Conservation (phyloP, 345 rosid genomes). For the Linum usitatissimum region DNA sequence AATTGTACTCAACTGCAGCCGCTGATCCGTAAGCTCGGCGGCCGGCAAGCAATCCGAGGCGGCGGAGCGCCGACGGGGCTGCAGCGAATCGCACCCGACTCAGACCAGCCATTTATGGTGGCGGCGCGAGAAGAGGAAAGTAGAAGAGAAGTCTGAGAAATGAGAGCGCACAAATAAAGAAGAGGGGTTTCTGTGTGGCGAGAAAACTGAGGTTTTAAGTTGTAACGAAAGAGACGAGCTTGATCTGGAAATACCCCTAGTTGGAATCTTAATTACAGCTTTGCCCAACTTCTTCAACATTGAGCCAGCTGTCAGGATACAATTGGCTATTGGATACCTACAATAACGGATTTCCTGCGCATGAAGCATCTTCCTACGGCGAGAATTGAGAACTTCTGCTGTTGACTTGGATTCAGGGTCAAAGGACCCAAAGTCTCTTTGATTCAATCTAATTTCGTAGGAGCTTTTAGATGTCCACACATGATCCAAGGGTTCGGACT, state of each 20-base stretch:
- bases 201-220: conserved; percentile 31
- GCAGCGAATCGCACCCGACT: conserved; percentile 30
- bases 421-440: no score
- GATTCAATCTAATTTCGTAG: no score
- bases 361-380: no score
- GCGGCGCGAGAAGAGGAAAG: conserved; percentile 21
- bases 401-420: no score
- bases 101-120: conserved; percentile 52
- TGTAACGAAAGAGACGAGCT: conserved; percentile 6
- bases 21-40: conserved; percentile 52
- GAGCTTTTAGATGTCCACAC: no score
- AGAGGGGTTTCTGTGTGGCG: not conserved
- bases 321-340: no score
- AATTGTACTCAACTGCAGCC: conserved; percentile 46
- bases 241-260: conserved; percentile 6
- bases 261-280: conserved; percentile 10
- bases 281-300: conserved; percentile 11
- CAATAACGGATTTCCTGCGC: no score
- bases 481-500: no score
- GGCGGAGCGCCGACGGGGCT: conserved; percentile 14
- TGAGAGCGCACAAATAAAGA: not conserved
- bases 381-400: no score
- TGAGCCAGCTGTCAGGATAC: not conserved
- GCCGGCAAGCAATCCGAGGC: not conserved
- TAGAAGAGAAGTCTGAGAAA: not conserved